These are phyloP conservation scores for Primulina huaijiensis DNA, from an alignment of 257 asterid species.

Conservation along the genomic window DNA sequence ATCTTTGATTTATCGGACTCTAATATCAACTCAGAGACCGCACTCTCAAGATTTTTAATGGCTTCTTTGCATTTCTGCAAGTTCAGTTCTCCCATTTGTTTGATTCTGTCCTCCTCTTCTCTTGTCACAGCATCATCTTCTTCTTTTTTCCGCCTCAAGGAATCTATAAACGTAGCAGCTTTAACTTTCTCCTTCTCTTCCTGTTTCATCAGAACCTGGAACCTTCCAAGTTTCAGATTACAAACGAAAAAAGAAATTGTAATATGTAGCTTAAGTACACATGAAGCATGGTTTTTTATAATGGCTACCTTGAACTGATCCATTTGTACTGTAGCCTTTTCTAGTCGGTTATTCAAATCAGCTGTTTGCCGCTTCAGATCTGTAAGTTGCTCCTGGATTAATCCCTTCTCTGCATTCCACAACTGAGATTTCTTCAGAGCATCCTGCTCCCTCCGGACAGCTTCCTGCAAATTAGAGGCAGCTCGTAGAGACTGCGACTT, in stretches of 20 bases:
- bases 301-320: slow-evolving; percentile 64
- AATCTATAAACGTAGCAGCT: slow-evolving; percentile 20
- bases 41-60: slow-evolving; percentile 37
- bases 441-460: slow-evolving; percentile 52
- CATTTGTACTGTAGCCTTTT: slow-evolving; percentile 40
- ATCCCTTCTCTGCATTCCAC: slow-evolving; percentile 41
- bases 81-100: slow-evolving; percentile 36
- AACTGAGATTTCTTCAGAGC: slow-evolving; percentile 44
- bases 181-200: slow-evolving; percentile 53
- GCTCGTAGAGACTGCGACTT: slow-evolving; percentile 29
- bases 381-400: slow-evolving; percentile 38
- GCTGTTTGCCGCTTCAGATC: slow-evolving; percentile 28
- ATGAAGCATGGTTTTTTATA: background rate
- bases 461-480: slow-evolving; percentile 37
- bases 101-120: slow-evolving; percentile 43
- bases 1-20: slow-evolving; percentile 46
- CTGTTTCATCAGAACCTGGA: slow-evolving; percentile 54
- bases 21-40: slow-evolving; percentile 42
- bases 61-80: slow-evolving; percentile 35
- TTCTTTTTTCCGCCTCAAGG: slow-evolving; percentile 37
- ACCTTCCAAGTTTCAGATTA: slow-evolving; percentile 18
- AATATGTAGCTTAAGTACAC: background rate
- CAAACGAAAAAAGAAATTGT: background rate
- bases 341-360: slow-evolving; percentile 33
- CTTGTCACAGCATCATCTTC: slow-evolving; percentile 31